Base-by-base conservation (phyloP, 2,329 filamentous ascomycete species). In the Neofusicoccum laricinum region DNA sequence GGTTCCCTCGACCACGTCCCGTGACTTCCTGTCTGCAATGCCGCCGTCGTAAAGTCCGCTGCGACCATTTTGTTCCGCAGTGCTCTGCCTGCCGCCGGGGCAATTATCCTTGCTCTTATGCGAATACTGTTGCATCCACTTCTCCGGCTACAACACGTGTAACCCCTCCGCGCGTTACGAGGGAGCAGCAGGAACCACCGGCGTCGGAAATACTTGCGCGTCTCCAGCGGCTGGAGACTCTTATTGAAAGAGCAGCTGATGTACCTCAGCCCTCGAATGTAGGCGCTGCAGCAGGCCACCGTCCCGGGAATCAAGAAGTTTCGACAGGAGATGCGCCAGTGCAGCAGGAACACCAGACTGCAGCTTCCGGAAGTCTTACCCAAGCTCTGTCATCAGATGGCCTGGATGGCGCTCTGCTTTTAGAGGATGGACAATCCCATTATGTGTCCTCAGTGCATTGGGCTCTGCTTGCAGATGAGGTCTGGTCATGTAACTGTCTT, bases 61-160 rank as follows among this genome's bases (percentile, higher is more conserved):
- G 66, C 34, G 65, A 61, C 40, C 61, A 58, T 11, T 63, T 64
- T 15, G 48, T 67, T 68, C 74, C 75, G 6, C 64, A 75, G 3
- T 77, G 75, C 61, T 73, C 74, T 30, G 74, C 75, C 41, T 77
- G 75, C 66, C 69, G 70, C 8, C 71, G 75, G 57, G 75, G 75
- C 12, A 75, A 69, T 53, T 74, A 77, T 67, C 68, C 72, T 2
- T 77, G 75, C 61, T 73, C 72, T n/a, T 77, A 74, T 71, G 67
- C 72, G 66, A 67, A 71, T 67, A 65, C 25, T 21, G 21, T 21
- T 50, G 30, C 25, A 11, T 14, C 21, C 21, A 32, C 4, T 12
- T 15, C 46, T 14, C 15, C 46, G 2, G 46, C 25, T 21, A 11
- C 21, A n/a, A 14, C 46, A 3, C 46, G 15, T n/a, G 46, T 32